A percentile compares a stretch with the other conserved stretches of the same genome.
Evolutionary conservation across 305 asterid genomes (phyloP).

Genomic region (Fraxinus xanthoxyloides): DNA sequence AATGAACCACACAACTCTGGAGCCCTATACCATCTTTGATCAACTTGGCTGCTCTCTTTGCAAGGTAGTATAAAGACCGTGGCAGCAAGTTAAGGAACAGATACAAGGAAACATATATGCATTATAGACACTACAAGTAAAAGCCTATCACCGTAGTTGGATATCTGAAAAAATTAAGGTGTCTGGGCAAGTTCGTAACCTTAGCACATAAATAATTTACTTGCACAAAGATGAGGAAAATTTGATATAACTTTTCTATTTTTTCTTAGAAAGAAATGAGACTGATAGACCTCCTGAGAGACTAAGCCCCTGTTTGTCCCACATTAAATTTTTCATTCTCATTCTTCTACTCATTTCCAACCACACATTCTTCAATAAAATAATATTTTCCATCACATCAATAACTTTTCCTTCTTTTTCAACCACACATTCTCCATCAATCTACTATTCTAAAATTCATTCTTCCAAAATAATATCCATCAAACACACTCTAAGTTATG

Average conservation of each 20-base stretch:
- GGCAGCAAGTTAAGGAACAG: constrained; percentile 49
- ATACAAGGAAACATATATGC: constrained; percentile 8
- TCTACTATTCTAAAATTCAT: too few species aligned
- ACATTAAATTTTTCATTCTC: too few species aligned
- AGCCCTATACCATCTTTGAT: constrained; percentile 15
- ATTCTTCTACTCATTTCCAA: too few species aligned
- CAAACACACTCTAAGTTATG: background rate
- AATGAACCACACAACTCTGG: too few species aligned
- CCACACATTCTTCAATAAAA: too few species aligned
- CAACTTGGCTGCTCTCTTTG: constrained; percentile 30
- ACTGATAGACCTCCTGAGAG: background rate
- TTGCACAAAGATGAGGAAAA: background rate
- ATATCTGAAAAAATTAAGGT: background rate
- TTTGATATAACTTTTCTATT: background rate
- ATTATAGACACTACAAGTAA: background rate
- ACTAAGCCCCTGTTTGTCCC: too few species aligned
- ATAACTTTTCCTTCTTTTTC: too few species aligned
- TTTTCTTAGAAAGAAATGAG: background rate
- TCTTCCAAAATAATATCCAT: too few species aligned
- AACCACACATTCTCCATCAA: too few species aligned
- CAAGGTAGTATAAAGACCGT: constrained; percentile 35
- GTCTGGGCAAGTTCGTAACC: background rate
- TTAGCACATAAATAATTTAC: constrained; percentile 1
- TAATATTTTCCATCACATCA: too few species aligned
- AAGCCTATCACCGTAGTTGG: background rate